phyloP scores from a whole-genome alignment of 306 rosid species.

The Astragalus glycyphyllos region DNA sequence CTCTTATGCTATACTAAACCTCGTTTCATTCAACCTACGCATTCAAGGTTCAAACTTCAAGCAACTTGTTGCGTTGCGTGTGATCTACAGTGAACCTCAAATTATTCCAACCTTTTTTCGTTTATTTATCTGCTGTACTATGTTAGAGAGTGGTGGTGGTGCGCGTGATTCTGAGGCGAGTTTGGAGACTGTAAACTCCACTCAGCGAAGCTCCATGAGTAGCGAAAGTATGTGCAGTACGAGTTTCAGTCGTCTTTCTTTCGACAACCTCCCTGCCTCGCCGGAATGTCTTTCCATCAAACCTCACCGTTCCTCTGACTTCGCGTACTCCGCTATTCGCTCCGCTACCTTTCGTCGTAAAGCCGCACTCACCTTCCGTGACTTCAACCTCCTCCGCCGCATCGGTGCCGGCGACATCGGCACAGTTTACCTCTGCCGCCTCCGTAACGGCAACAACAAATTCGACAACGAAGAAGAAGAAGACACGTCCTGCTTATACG shows the following conservation, averaged over 20 bases:
- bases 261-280: constrained; percentile 62
- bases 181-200: constrained; percentile 61
- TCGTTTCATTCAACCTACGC: constrained; percentile 31
- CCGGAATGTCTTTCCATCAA: constrained; percentile 64
- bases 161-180: constrained; percentile 66
- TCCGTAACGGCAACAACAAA: constrained; percentile 44
- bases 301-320: constrained; percentile 96
- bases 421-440: constrained; percentile 81
- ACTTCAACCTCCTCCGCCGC: constrained; percentile 77
- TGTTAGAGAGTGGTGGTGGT: constrained; percentile 61
- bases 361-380: constrained; percentile 71
- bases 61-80: constrained; percentile 6
- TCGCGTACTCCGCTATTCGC: constrained; percentile 83
- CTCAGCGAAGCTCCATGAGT: constrained; percentile 76
- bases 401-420: constrained; percentile 95
- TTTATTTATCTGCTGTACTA: constrained; percentile 43
- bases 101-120: constrained; percentile 2
- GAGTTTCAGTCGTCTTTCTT: constrained; percentile 88
- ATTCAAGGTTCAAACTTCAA: constrained; percentile 30
- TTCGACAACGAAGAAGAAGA: constrained; percentile 35
- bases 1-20: not conserved
- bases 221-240: constrained; percentile 79
- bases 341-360: constrained; percentile 68
- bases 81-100: not conserved
- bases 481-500: constrained; percentile 54